A percentile compares a stretch with the other conserved stretches of the same genome.
These are phyloP conservation scores for Paxillus ammoniavirescens DNA, from an alignment of 768 basidiomycete genomes.

Conservation along the genomic window DNA sequence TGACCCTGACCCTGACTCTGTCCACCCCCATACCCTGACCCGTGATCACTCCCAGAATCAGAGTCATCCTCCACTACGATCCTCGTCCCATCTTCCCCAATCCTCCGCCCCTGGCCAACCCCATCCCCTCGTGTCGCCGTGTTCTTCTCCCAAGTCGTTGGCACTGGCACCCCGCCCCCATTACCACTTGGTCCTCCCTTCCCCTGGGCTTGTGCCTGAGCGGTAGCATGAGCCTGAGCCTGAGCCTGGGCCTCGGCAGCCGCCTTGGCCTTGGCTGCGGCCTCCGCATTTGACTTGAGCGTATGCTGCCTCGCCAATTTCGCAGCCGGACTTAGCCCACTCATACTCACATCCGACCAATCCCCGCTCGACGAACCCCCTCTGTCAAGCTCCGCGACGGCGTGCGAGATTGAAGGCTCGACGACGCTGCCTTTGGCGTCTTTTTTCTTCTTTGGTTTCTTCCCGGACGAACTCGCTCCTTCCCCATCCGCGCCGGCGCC, in stretches of 20 bases:
- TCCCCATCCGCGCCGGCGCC: slow-evolving; percentile 36
- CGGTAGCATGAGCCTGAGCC: slow-evolving; percentile 22
- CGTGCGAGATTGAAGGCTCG: slow-evolving; percentile 74
- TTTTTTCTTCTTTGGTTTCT: slow-evolving; percentile 52
- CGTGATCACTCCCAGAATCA: slow-evolving; percentile 52
- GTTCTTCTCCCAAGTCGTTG: slow-evolving; percentile 79
- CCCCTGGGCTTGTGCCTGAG: slow-evolving; percentile 21
- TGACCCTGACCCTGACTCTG: slow-evolving; percentile 10
- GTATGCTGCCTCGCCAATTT: slow-evolving; percentile 90
- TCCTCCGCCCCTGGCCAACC: slow-evolving; percentile 42
- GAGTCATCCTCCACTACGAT: slow-evolving; percentile 74
- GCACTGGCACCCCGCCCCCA: slow-evolving; percentile 39
- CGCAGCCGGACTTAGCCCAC: slow-evolving; percentile 86
- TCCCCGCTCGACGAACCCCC: slow-evolving; percentile 40
- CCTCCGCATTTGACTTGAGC: slow-evolving; percentile 71
- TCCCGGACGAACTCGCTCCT: slow-evolving; percentile 31
- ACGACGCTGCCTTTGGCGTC: slow-evolving; percentile 63
- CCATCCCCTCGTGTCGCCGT: slow-evolving; percentile 57
- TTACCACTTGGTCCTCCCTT: slow-evolving; percentile 20
- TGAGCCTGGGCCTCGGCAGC: slow-evolving; percentile 24
- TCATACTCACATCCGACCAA: slow-evolving; percentile 59
- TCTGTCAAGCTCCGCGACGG: slow-evolving; percentile 82
- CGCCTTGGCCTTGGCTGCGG: slow-evolving; percentile 40
- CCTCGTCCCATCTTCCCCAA: slow-evolving; percentile 66
- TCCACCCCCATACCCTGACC: slow-evolving; percentile 31